These are phyloP conservation scores for Podaxis mareebaensis DNA, from an alignment of 768 basidiomycete genomes.

Conservation along the genomic window DNA sequence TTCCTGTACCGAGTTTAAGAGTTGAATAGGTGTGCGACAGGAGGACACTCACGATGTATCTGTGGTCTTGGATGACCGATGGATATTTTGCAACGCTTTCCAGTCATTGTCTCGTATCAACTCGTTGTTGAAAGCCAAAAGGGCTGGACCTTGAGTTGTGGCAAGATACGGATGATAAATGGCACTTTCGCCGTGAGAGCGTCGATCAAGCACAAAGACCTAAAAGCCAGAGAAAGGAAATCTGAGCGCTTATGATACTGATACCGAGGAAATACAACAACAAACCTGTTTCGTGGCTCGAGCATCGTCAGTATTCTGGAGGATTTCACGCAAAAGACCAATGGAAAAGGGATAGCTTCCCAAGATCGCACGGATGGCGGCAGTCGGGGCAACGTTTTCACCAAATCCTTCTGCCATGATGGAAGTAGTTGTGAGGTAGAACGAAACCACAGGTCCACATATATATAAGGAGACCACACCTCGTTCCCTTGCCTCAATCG, in stretches of 20 bases:
- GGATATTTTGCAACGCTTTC: conserved; percentile 41
- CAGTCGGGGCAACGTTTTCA: conserved; percentile 23
- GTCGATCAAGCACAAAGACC: conserved; percentile 44
- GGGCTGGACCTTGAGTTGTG: conserved; percentile 41
- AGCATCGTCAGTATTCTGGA: conserved; percentile 55
- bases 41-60: conserved; percentile 40
- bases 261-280: background rate
- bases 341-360: conserved; percentile 45
- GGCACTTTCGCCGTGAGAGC: conserved; percentile 26
- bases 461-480: background rate
- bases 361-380: conserved; percentile 34
- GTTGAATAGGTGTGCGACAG: background rate
- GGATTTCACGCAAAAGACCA: conserved; percentile 43
- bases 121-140: conserved; percentile 49
- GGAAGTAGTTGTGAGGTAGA: background rate
- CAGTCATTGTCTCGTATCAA: conserved; percentile 43
- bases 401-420: conserved; percentile 18
- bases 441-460: background rate
- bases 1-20: conserved; percentile 31
- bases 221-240: conserved; percentile 18
- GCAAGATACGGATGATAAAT: conserved; percentile 30
- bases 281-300: conserved; percentile 44
- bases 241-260: background rate
- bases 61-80: conserved; percentile 45
- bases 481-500: background rate